Conservation (phyloP, 768 basidiomycete species). For the Phaeolepiota aurea region DNA sequence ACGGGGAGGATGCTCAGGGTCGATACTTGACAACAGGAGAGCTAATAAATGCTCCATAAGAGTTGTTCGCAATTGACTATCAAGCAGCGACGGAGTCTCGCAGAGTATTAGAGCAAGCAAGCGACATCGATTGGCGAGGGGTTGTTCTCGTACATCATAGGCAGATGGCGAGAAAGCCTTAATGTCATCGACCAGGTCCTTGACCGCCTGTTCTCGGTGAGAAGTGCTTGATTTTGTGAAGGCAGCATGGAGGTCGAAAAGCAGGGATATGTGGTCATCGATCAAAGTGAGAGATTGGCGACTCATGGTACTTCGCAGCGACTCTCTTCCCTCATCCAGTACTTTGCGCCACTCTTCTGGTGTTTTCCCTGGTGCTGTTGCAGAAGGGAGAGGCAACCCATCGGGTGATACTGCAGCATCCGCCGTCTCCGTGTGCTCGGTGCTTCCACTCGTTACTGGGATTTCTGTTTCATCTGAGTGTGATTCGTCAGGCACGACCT, state of each 20-base stretch:
- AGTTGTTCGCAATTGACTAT: constrained; percentile 39
- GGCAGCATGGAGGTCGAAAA: constrained; percentile 81
- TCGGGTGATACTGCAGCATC: constrained; percentile 11
- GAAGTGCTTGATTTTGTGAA: constrained; percentile 59
- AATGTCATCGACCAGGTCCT: constrained; percentile 71
- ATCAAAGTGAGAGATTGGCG: constrained; percentile 69
- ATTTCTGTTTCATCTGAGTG: constrained; percentile 19
- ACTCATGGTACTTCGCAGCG: constrained; percentile 56
- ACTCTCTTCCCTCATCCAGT: constrained; percentile 57
- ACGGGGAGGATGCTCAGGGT: constrained; percentile 59
- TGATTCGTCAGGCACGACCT: constrained; percentile 7
- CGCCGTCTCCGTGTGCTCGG: constrained; percentile 17
- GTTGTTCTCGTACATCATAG: constrained; percentile 65
- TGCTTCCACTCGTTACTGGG: constrained; percentile 8
- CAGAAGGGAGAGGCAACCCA: constrained; percentile 4
- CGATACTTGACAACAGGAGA: constrained; percentile 50
- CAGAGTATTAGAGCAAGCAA: constrained; percentile 78
- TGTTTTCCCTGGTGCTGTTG: constrained; percentile 28
- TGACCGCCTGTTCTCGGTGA: constrained; percentile 59
- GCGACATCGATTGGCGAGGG: constrained; percentile 75
- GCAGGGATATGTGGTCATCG: constrained; percentile 79
- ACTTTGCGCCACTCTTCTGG: constrained; percentile 59
- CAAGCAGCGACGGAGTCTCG: constrained; percentile 59
- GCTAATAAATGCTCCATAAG: constrained; percentile 66
- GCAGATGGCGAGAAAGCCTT: constrained; percentile 56